Evolutionary conservation across 164 flowering plant species (phyloP).

Genomic region (Sedum album): DNA sequence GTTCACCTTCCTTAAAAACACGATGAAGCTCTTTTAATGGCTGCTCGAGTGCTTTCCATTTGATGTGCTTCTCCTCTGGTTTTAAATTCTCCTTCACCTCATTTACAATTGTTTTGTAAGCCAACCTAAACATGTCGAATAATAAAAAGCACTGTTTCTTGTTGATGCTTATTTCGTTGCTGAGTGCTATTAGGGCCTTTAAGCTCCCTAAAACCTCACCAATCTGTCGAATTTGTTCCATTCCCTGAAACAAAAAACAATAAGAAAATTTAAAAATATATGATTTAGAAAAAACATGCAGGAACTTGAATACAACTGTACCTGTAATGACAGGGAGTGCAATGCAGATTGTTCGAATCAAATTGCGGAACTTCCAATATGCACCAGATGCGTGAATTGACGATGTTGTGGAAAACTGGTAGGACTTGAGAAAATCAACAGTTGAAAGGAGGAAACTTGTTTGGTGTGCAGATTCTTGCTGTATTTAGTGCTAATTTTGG

Average conservation of each 20-base stretch:
- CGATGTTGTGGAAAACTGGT: neutral
- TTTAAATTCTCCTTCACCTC: conserved; percentile 51
- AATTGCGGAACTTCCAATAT: neutral
- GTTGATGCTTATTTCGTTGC: conserved; percentile 53
- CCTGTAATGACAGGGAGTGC: conserved; percentile 4
- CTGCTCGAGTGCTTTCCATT: conserved; percentile 79
- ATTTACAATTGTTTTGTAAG: conserved; percentile 50
- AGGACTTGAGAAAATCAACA: neutral
- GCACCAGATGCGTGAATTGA: neutral
- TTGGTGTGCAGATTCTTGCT: neutral
- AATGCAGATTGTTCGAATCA: neutral
- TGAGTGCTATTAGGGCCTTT: conserved; percentile 67
- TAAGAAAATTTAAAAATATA: neutral
- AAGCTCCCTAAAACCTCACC: conserved; percentile 85
- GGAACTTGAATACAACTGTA: neutral
- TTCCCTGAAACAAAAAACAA: conserved; percentile 13
- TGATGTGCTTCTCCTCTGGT: conserved; percentile 54
- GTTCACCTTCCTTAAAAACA: conserved; percentile 65
- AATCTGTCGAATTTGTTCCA: conserved; percentile 80
- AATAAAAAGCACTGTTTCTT: conserved; percentile 63
- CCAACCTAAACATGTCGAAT: conserved; percentile 40
- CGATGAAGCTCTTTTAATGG: conserved; percentile 65
- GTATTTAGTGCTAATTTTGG: neutral
- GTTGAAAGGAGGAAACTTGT: conserved; percentile 6
- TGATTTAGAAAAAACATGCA: neutral